Evolutionary conservation across 257 asterid species (phyloP), one percentile per base, ranked within the genome.

Genomic region (Solanum commersonii): DNA sequence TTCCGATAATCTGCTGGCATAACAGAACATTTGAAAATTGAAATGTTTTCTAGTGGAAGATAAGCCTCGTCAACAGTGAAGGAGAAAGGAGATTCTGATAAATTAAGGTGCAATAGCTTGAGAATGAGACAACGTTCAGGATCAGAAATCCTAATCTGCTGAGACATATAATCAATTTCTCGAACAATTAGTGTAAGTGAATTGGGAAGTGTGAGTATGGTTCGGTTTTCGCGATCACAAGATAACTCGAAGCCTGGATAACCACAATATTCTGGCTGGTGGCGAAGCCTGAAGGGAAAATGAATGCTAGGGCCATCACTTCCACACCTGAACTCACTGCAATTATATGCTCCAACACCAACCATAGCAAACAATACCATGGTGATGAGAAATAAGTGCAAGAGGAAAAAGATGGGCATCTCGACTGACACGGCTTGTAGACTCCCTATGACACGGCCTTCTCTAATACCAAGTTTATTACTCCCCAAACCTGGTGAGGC

Each of bases 161-260:
- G 83, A 35, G 83, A 35, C 18, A 10, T 3, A 37, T 74, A 73
- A 18, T 73, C 29, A 73, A 73, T 73, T 0, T 72, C 42, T 4
- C 10, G 3, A 73, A 73, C 16, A 4, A 5, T 0, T 20, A 73
- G 82, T 20, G 1, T 35, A 74, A 22, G 5, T 77, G 31, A 12
- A 72, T 10, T 40, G 8, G 89, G 86, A 88, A 8, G 86, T 89
- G 72, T 16, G 13, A 85, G 82, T 74, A 85, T 27, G 78, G 78
- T 77, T 4, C 10, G 31, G 14, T 60, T 60, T 15, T 9, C 18
- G 33, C 5, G 16, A 12, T 73, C 15, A 77, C 86, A 87, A 9
- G 20, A 59, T 67, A 87, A 3, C 27, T 77, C 46, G n/a, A 87
- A 87, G 52, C 78, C 86, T 37, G 86, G 88, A 59, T 87, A 87